These are phyloP conservation scores for Luzula sylvatica DNA, from an alignment of 176 grass and related monocot species.

Conservation along the genomic window DNA sequence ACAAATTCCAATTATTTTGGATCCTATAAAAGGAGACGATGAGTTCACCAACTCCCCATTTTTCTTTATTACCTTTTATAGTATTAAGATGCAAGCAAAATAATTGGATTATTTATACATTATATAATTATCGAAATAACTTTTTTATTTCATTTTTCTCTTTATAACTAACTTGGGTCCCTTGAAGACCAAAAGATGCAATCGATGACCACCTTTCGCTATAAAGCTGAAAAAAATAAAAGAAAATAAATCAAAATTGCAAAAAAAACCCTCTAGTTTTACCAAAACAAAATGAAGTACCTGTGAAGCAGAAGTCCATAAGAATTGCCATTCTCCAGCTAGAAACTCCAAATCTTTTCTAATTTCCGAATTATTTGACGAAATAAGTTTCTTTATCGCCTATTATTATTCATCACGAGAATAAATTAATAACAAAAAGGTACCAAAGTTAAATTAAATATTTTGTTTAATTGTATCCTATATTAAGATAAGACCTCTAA, in stretches of 20 bases:
- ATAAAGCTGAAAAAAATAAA: constrained; percentile 36
- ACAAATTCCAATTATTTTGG: constrained; percentile 46
- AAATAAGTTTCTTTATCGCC: constrained; percentile 54
- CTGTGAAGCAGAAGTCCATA: constrained; percentile 49
- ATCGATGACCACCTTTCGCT: constrained; percentile 58
- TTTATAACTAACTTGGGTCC: constrained; percentile 54
- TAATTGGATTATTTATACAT: background rate
- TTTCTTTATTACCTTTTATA: constrained; percentile 43
- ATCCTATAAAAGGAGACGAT: constrained; percentile 40
- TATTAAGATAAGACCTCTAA: constrained; percentile 26
- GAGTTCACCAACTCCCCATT: constrained; percentile 51
- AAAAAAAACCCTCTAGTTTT: no score
- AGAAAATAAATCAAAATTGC: background rate
- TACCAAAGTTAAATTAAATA: constrained; percentile 15
- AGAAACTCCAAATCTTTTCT: constrained; percentile 40
- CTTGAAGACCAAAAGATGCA: constrained; percentile 59
- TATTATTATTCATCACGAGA: constrained; percentile 22
- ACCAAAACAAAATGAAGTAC: no score
- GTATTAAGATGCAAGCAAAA: background rate
- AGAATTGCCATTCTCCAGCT: constrained; percentile 77
- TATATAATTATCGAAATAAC: background rate
- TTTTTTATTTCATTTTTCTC: constrained; percentile 3
- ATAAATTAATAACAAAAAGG: constrained; percentile 17
- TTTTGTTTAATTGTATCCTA: constrained; percentile 2
- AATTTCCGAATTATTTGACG: constrained; percentile 25